These are phyloP conservation scores for Kazachstania bromeliacearum DNA, from an alignment of 805 yeast genomes.

Conservation along the genomic window DNA sequence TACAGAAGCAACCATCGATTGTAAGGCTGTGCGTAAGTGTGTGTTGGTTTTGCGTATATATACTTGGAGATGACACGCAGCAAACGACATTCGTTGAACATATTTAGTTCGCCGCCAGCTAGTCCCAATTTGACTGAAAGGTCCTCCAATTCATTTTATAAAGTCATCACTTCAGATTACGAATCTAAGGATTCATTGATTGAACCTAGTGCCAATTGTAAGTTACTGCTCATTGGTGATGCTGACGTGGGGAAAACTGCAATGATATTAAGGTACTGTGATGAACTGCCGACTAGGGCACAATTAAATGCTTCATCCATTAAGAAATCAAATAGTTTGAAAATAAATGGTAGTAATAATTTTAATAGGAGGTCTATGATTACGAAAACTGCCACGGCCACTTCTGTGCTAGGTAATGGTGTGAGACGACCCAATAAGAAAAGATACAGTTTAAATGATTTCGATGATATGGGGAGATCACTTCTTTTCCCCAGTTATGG, in stretches of 20 bases:
- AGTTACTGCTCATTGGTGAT: slow-evolving; percentile 36
- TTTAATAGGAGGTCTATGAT: neutral
- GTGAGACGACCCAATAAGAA: too few species aligned
- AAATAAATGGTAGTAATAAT: neutral
- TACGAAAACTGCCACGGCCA: too few species aligned
- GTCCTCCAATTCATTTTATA: too few species aligned
- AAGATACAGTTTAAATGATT: slow-evolving; percentile 28
- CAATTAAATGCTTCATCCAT: slow-evolving; percentile 6
- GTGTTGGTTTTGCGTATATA: too few species aligned
- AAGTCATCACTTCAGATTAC: too few species aligned
- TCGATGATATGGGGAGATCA: slow-evolving; percentile 21
- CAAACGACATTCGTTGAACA: neutral
- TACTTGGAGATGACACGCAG: neutral
- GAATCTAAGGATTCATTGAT: too few species aligned
- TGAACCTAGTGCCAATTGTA: too few species aligned
- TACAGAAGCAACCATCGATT: too few species aligned
- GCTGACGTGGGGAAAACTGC: slow-evolving; percentile 44
- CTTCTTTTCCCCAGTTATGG: slow-evolving; percentile 1
- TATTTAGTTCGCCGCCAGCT: neutral
- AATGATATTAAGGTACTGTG: slow-evolving; percentile 35
- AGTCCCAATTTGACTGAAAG: neutral
- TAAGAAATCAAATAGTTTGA: too few species aligned
- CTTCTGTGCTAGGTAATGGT: slow-evolving; percentile 3
- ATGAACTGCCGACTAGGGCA: slow-evolving; percentile 25
- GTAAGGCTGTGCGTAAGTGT: too few species aligned